Base-by-base conservation (phyloP, 441 rosid species). In the Gossypium lobatum region DNA sequence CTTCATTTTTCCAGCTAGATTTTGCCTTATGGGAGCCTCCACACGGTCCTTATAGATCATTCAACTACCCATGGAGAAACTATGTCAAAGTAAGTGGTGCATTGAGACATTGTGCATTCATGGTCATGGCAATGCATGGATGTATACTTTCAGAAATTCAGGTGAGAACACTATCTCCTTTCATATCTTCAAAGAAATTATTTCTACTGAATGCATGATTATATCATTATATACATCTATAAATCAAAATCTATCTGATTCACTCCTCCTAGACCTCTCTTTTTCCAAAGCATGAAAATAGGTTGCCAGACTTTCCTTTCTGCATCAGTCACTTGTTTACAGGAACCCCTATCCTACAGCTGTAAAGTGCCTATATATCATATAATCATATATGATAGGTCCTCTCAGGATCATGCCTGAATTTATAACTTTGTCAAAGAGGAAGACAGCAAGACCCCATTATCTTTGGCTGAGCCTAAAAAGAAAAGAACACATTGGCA, bases 1-100 rank as follows among this genome's bases (percentile, higher is more conserved):
- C 16, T 3, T 37, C 42, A 4, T 9, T 42, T 72, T 83, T 26
- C 1, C 83, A 90, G 95, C 55, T 90, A 75, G 88, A 81, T 5
- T 90, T 90, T 79, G 91, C 93, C 13, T 34, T 79, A 80, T 90
- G 95, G 95, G 95, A 90, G 77, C 95, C 91, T 62, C 95, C 95
- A 53, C 95, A 90, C 63, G 95, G 95, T 28, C 89, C 89, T 0
- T 88, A 87, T 79, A 85, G 71, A 79, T 75, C 82, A 55, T 90
- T 88, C 42, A 83, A 83, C 42, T 90, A 90, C 16, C 93, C 91
- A 46, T 90, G 95, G 96, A 80, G 67, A 72, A 72, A 80, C 68
- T 90, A 86, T 64, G 85, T 81, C 28, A 83, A 85, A 82, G 80
- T 88, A 71, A 80, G 93, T 3, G 91, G 91, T 18, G 87, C 93